Conservation (phyloP, 108 stramenopile species). For the Tribonema minus region DNA sequence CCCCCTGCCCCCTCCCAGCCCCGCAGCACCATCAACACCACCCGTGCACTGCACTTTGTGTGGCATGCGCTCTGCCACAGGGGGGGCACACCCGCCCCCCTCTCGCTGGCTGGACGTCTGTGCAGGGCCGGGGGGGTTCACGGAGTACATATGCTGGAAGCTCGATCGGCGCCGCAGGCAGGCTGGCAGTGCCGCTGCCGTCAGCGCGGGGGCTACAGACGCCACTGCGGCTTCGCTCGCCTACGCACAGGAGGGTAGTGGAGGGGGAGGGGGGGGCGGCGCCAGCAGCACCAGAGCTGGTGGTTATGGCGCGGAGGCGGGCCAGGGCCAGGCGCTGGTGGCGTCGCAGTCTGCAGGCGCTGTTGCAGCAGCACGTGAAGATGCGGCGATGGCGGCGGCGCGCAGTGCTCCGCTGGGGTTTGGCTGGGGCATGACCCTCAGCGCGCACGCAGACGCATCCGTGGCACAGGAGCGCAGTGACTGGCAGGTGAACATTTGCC, state of each 20-base stretch:
- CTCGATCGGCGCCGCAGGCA: neutral
- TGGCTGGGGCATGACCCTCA: no score
- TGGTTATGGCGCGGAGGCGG: neutral
- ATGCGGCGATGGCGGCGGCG: no score
- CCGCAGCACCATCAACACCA: neutral
- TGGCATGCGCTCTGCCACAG: neutral
- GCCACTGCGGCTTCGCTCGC: neutral
- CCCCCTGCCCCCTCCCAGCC: neutral
- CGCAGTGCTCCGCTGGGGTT: no score
- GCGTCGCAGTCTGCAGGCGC: neutral
- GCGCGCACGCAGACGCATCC: no score
- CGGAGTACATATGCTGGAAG: no score
- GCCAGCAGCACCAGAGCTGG: neutral
- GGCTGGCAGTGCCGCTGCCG: constrained; percentile 4
- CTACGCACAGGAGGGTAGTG: neutral
- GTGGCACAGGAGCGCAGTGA: no score
- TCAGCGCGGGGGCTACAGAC: neutral
- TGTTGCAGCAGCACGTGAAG: neutral
- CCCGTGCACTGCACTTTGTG: neutral
- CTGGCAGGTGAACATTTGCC: no score
- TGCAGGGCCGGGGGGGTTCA: constrained; percentile 26
- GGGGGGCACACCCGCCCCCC: neutral
- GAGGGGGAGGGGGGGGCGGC: no score
- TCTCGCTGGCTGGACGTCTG: constrained; percentile 7
- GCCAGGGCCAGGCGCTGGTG: neutral